Base-by-base conservation (phyloP, 208 protist species). In the Angomonas deanei region DNA sequence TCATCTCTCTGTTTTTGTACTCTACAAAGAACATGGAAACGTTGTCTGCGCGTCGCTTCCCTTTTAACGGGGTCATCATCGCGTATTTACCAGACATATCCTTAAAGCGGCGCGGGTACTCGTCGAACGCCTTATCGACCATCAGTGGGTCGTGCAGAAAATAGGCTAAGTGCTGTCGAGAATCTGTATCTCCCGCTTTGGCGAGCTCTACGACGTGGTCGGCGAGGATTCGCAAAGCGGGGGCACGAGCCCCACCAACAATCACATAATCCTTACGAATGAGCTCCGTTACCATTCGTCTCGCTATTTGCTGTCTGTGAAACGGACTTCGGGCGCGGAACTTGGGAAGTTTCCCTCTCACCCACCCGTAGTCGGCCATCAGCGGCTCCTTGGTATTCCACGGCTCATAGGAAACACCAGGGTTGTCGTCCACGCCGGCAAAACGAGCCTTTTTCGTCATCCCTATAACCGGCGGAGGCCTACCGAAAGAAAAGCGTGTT, bases 121-220 rank as follows among this genome's bases (percentile, higher is more conserved):
- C 90, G 65, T 96, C 90, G 61, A 96, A 96, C 1, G 90, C 90
- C 73, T 96, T 96, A 63, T 96, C 90, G 3, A 96, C 90, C 84
- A 96, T 90, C 24, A 93, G 74, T 17, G 86, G 86, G 56, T 96
- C 90, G 17, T 89, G 82, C 46, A 96, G 77, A 52, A 93, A 96
- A 74, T 93, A 84, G 6, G 90, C 90, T 3, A 96, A 67, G 32
- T 96, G 86, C 71, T 96, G 90, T 1, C 90, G 86, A 3, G 86
- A 92, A 67, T 93, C 78, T 0, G 90, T 96, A 66, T 93, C 86
- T 36, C 90, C 90, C 1, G 80, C 77, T 72, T 96, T 96, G 38
- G 90, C 79, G 31, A 96, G 76, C 68, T 93, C 86, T 32, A 96
- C 86, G 0, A 92, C 90, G 73, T 96, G 86, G 48, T 93, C 90